Base-by-base conservation (phyloP, 2,329 filamentous ascomycete genomes). In the Aureobasidium melanogenum region DNA sequence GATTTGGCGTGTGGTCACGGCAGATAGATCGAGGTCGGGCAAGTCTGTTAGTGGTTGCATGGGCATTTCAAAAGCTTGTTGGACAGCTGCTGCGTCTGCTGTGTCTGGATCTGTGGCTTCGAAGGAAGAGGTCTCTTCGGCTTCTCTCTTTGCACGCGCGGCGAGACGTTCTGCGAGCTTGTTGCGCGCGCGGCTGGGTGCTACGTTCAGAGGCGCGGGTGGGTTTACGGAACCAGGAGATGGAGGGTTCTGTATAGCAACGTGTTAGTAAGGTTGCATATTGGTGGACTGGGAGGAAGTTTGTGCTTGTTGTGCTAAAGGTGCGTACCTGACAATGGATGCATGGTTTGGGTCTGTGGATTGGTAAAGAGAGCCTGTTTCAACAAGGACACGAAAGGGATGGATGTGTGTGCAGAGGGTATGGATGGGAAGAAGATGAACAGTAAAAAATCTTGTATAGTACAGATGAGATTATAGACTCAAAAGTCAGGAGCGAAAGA, bases 141-240 rank as follows among this genome's bases (percentile, higher is more conserved):
- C 63, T 39, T 67, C 65, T 36, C 68, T 26, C 41, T 47, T 65
- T 52, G 76, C 76, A 44, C 73, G 89, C 84, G 69, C 73, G 2
- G 77, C 78, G 15, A 97, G 81, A 14, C 92, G 85, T 14, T 89
- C 89, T n/a, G 91, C 92, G n/a, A 97, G 83, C 73, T 96, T 91
- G 60, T 91, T 82, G 55, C 93, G 85, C 8, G 93, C 93, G 57
- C 93, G 85, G 8, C 91, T 95, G 2, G 93, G 92, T 46, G 89
- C 87, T 38, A 93, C 86, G 72, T 93, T 94, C 69, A 96, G 79
- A 14, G 91, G 90, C 34, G 89, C 87, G 5, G 46, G 62, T 17
- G 54, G 50, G n/a, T 32, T 54, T 24, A 34, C 26, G 19, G 51
- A 57, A 30, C 43, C 52, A 30, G 55, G 34, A 28, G 54, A 58